Conservation (phyloP, 2,329 filamentous ascomycete genomes). For the Diaporthe ilicicola region DNA sequence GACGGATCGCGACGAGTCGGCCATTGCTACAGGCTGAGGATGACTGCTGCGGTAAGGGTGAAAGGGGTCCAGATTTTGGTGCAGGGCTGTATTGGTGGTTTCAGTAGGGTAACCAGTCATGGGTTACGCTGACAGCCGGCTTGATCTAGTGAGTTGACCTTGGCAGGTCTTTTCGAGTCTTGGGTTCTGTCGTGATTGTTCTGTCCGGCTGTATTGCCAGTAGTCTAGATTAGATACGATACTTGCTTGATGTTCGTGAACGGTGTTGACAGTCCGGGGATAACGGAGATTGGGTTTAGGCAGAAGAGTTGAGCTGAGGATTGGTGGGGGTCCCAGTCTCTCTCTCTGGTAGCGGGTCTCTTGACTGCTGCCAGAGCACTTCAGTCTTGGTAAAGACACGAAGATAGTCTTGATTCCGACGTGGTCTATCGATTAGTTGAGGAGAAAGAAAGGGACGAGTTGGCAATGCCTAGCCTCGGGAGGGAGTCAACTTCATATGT, state of each 20-base stretch:
- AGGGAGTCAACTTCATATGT: slow-evolving; percentile 34
- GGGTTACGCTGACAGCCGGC: background rate
- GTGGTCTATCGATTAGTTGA: background rate
- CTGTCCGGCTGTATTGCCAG: background rate
- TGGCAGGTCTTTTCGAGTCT: background rate
- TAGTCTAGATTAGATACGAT: background rate
- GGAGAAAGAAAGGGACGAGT: slow-evolving; percentile 4
- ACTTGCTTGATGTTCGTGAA: background rate
- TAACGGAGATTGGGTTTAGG: slow-evolving; percentile 26
- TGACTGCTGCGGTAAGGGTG: background rate
- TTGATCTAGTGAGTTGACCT: background rate
- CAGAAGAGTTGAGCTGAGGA: slow-evolving; percentile 22
- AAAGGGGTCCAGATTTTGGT: slow-evolving; percentile 8
- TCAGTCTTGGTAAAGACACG: slow-evolving; percentile 17
- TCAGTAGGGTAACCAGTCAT: background rate
- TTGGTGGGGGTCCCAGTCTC: slow-evolving; percentile 18
- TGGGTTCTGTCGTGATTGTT: background rate
- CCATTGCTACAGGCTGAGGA: slow-evolving; percentile 38
- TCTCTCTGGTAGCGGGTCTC: slow-evolving; percentile 20
- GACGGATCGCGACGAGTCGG: slow-evolving; percentile 47
- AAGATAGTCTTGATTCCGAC: background rate
- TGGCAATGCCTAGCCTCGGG: slow-evolving; percentile 8
- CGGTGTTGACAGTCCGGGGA: slow-evolving; percentile 17
- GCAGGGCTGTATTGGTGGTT: background rate
- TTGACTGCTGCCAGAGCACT: slow-evolving; percentile 30